Percentiles rank a stretch among this genome's conserved stretches.
Conservation (phyloP, 1,284 basidiomycete genomes). For the Xerocomus cyaneibrunnescens region DNA sequence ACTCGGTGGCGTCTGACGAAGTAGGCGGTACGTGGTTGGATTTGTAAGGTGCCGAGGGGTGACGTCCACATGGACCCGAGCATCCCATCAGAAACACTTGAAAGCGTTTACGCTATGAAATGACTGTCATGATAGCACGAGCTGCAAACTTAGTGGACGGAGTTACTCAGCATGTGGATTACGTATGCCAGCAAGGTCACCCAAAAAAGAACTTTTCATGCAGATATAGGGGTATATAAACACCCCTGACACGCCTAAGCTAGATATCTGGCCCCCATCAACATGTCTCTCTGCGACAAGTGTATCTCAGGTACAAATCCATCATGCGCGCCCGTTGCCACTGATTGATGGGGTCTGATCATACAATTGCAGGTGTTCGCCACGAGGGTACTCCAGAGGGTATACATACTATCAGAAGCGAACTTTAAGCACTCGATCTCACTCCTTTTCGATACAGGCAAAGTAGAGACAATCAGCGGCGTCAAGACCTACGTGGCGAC, state of each 20-base stretch:
- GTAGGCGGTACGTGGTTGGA: background rate
- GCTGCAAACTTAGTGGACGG: background rate
- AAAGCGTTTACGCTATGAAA: background rate
- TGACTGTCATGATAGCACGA: background rate
- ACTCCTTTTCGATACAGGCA: constrained; percentile 5
- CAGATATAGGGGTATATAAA: constrained; percentile 16
- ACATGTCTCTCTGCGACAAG: constrained; percentile 27
- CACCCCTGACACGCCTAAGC: background rate
- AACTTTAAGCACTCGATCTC: background rate
- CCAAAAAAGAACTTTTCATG: constrained; percentile 4
- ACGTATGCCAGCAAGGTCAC: background rate
- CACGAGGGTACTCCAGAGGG: constrained; percentile 25
- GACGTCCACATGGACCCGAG: background rate
- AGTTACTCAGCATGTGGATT: background rate
- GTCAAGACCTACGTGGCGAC: constrained; percentile 53
- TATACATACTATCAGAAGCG: constrained; percentile 1
- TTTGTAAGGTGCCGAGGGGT: constrained; percentile 1
- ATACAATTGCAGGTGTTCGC: constrained; percentile 18
- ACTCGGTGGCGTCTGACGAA: background rate
- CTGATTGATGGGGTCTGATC: constrained; percentile 2
- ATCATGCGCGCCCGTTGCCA: too few relatives aligned
- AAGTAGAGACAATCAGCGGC: constrained; percentile 42
- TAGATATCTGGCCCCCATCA: background rate
- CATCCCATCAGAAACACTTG: background rate
- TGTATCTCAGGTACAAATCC: constrained; percentile 20